A percentile compares a stretch with the other conserved stretches of the same genome.
These are phyloP conservation scores for Sugiyamaella valdiviana DNA, from an alignment of 805 yeast species.

Conservation along the genomic window DNA sequence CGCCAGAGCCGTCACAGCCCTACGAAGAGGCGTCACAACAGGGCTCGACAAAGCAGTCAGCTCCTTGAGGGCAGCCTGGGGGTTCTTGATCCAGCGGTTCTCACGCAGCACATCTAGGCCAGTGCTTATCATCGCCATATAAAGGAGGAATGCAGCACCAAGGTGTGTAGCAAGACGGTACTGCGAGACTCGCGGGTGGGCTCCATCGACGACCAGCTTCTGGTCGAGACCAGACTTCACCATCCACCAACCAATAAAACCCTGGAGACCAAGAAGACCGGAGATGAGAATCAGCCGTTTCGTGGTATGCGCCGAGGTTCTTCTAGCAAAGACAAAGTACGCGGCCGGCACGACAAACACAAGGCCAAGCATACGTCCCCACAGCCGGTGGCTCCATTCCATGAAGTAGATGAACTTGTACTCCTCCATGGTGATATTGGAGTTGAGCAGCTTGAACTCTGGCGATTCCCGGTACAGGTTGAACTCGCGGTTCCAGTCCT, in stretches of 20 bases:
- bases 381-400: slow-evolving; percentile 96
- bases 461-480: slow-evolving; percentile 77
- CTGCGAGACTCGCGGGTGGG: slow-evolving; percentile 97
- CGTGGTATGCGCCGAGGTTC: slow-evolving; percentile 62
- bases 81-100: slow-evolving; percentile 58
- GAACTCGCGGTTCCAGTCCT: slow-evolving; percentile 84
- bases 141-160: slow-evolving; percentile 85
- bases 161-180: slow-evolving; percentile 90
- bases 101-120: slow-evolving; percentile 81
- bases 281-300: slow-evolving; percentile 65
- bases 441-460: slow-evolving; percentile 81
- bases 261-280: slow-evolving; percentile 81
- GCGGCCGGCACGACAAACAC: slow-evolving; percentile 78
- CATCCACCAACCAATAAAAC: slow-evolving; percentile 99
- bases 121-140: slow-evolving; percentile 84
- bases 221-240: slow-evolving; percentile 90
- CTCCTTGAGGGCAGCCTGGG: slow-evolving; percentile 47
- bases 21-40: slow-evolving; percentile 50
- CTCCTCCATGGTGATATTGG: slow-evolving; percentile 84
- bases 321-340: slow-evolving; percentile 64
- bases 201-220: slow-evolving; percentile 68
- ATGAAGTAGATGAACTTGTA: slow-evolving; percentile 89
- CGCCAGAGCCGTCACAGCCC: slow-evolving; percentile 49
- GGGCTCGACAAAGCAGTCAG: slow-evolving; percentile 55
- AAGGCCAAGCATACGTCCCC: slow-evolving; percentile 87